These are phyloP conservation scores for Primulina huaijiensis DNA, from an alignment of 257 asterid genomes.

Conservation along the genomic window DNA sequence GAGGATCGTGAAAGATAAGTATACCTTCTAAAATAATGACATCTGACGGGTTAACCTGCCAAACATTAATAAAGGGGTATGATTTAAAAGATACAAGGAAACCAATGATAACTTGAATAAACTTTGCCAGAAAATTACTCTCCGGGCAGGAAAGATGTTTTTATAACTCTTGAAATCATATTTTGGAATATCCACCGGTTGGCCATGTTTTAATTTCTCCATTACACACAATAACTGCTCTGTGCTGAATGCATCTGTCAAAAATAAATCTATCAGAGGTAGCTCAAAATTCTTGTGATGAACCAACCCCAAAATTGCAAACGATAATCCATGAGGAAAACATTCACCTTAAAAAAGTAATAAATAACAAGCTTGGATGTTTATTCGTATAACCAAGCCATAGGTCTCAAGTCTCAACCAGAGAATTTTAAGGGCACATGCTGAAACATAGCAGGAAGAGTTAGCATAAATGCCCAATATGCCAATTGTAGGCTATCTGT, in stretches of 20 bases:
- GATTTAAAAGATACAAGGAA: conserved; percentile 3
- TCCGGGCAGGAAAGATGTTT: conserved; percentile 71
- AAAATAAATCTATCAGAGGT: conserved; percentile 17
- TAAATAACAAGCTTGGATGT: background rate
- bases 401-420: background rate
- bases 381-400: background rate
- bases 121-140: conserved; percentile 48
- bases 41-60: conserved; percentile 95
- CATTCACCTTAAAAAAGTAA: background rate
- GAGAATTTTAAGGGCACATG: background rate
- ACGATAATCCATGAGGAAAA: background rate
- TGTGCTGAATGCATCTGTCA: conserved; percentile 82
- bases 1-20: conserved; percentile 88
- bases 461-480: background rate
- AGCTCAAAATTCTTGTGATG: conserved; percentile 3
- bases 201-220: conserved; percentile 77
- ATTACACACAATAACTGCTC: conserved; percentile 61
- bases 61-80: conserved; percentile 25
- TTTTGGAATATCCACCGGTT: conserved; percentile 91
- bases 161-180: conserved; percentile 89
- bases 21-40: conserved; percentile 97
- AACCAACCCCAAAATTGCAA: conserved; percentile 25
- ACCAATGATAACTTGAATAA: background rate
- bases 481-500: background rate
- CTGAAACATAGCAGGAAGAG: background rate